Conservation (phyloP, 495 filamentous ascomycete species). For the Hypoxylon fuscum region DNA sequence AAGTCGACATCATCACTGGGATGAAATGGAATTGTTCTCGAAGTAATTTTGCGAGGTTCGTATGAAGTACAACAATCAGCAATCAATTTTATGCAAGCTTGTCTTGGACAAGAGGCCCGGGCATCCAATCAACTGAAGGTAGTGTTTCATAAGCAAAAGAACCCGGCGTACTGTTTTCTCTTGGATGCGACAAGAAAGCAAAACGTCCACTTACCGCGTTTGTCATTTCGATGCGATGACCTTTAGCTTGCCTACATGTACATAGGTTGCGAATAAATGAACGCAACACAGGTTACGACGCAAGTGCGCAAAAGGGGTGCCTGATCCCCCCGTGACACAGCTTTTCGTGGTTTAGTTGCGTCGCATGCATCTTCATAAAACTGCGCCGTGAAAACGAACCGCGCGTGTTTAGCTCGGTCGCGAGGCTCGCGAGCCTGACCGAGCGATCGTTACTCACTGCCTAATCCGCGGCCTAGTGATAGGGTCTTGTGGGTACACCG, state of each 20-base stretch:
- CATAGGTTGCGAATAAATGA: constrained; percentile 5
- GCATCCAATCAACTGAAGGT: constrained; percentile 14
- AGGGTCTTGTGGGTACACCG: neutral
- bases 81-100: constrained; percentile 24
- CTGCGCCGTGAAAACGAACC: constrained; percentile 29
- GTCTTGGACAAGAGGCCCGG: constrained; percentile 9
- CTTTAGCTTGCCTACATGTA: neutral
- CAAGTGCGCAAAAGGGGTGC: constrained; percentile 30
- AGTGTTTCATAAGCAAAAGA: constrained; percentile 19
- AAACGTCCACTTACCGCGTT: constrained; percentile 14
- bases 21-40: constrained; percentile 22
- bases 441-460: constrained; percentile 5
- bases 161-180: constrained; percentile 1
- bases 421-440: constrained; percentile 23
- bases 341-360: constrained; percentile 18
- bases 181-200: constrained; percentile 9
- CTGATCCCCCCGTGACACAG: constrained; percentile 37
- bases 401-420: constrained; percentile 27
- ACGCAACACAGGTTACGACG: constrained; percentile 31
- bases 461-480: neutral
- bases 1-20: constrained; percentile 15
- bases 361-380: constrained; percentile 29
- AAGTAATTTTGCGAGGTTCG: constrained; percentile 29
- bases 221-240: constrained; percentile 20
- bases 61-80: too few species aligned